Evolutionary conservation across 2,329 filamentous ascomycete genomes (phyloP), one percentile per base, ranked within the genome.

Genomic region (Diaporthe sp.): DNA sequence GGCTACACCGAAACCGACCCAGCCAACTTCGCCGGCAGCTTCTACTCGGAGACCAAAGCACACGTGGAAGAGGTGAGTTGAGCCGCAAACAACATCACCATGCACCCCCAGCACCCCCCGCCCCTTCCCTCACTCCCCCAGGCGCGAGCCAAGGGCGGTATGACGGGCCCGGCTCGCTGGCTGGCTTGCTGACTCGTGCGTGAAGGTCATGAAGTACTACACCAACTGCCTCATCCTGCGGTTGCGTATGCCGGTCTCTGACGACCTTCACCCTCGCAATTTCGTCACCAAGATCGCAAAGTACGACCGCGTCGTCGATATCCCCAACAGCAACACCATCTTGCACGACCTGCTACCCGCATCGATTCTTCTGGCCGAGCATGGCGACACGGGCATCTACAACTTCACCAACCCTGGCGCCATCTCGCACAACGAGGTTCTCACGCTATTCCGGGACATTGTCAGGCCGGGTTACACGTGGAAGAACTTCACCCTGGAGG

Each of bases 391-490:
- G 1, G 92, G 92, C 25, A 85, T 94, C 78, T 93, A 91, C 84
- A 94, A 94, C 85, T 93, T 93, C 82, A 93, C 91, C 76, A 94
- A 93, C 84, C 92, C 92, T 0, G 92, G 92, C 17, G 90, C 91
- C 77, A 93, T 94, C 81, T 92, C 90, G n/a, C 92, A 93, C 84
- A 93, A 93, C 82, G 91, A 93, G 83, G 91, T 94, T 9, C 85
- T 94, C 53, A 79, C 84, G 3, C 84, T 94, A 57, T 93, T 93
- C 84, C 89, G 88, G 79, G 87, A 93, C 77, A 90, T 92, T 78
- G 88, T 94, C 51, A 88, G 91, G 55, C 92, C 92, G 2, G 81
- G 80, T 39, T 90, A 92, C 79, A 87, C 85, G 55, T 93, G 91
- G 90, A 88, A 89, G 85, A 94, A 93, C 85, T 94, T 93, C 80